Evolutionary conservation across 257 asterid species (phyloP).

Genomic region (Scutellaria barbata): DNA sequence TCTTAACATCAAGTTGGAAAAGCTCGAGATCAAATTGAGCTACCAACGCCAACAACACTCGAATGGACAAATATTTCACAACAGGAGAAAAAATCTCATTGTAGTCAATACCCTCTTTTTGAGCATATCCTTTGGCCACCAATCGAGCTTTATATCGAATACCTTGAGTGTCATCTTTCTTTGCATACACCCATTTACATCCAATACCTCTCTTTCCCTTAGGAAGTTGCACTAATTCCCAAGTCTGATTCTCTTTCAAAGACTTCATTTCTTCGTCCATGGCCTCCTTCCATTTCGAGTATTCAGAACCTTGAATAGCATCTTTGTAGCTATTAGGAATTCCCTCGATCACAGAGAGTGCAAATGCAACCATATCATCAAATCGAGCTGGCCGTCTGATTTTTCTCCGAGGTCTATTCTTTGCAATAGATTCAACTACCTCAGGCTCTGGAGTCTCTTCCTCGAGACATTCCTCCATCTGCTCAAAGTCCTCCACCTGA

Average conservation of each 20-base stretch:
- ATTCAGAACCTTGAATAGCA: not conserved
- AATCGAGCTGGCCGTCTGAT: not conserved
- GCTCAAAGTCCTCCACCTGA: not conserved
- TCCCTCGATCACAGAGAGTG: too few relatives aligned
- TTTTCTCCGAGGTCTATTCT: not conserved
- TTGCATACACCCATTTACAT: not conserved
- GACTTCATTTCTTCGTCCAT: constrained; percentile 22
- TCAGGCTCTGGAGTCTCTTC: too few relatives aligned
- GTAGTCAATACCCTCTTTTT: not conserved
- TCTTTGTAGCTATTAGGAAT: not conserved
- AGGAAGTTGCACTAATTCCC: not conserved
- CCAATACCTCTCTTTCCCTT: too few relatives aligned
- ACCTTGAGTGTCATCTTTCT: not conserved
- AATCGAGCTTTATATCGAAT: not conserved
- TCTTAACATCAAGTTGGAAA: not conserved
- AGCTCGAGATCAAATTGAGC: not conserved
- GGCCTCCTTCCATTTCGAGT: not conserved
- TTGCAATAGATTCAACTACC: not conserved
- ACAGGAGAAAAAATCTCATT: not conserved
- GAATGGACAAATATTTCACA: too few relatives aligned
- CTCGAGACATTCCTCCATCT: too few relatives aligned
- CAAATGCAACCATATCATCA: not conserved
- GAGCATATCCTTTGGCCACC: constrained; percentile 8
- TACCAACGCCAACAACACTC: not conserved
- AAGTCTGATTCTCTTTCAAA: not conserved